These are phyloP conservation scores for Clarireedia monteithiana DNA, from an alignment of 2,329 filamentous ascomycete genomes.

Conservation along the genomic window DNA sequence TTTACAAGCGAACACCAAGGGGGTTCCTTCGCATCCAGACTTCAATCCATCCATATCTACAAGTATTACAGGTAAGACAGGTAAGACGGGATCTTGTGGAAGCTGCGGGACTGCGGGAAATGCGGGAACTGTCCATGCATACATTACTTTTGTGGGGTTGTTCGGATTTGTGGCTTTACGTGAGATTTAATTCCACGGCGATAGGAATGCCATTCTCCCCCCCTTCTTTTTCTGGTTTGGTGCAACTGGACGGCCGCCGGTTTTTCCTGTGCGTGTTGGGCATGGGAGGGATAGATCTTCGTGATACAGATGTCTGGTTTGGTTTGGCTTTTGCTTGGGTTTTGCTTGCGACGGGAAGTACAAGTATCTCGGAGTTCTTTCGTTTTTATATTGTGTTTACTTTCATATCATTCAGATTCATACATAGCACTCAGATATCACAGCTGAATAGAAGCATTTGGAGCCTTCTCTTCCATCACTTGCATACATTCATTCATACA, in stretches of 20 bases:
- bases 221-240: not conserved
- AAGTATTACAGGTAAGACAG: too few relatives aligned
- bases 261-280: too few relatives aligned
- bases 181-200: not conserved
- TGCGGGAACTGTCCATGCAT: not conserved
- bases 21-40: not conserved
- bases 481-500: not conserved
- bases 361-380: too few relatives aligned
- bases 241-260: not conserved
- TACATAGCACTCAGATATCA: not conserved
- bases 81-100: too few relatives aligned
- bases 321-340: too few relatives aligned
- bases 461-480: too few relatives aligned
- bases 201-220: not conserved
- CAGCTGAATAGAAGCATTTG: not conserved
- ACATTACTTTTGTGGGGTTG: not conserved
- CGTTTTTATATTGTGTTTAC: too few relatives aligned
- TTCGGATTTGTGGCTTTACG: not conserved
- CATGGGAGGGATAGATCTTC: too few relatives aligned
- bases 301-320: too few relatives aligned
- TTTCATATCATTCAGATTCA: too few relatives aligned
- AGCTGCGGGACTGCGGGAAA: not conserved
- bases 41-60: not conserved
- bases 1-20: not conserved
- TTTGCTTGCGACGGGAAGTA: too few relatives aligned